phyloP scores from a whole-genome alignment of 1,284 basidiomycete genomes.

The Ganoderma sp. region DNA sequence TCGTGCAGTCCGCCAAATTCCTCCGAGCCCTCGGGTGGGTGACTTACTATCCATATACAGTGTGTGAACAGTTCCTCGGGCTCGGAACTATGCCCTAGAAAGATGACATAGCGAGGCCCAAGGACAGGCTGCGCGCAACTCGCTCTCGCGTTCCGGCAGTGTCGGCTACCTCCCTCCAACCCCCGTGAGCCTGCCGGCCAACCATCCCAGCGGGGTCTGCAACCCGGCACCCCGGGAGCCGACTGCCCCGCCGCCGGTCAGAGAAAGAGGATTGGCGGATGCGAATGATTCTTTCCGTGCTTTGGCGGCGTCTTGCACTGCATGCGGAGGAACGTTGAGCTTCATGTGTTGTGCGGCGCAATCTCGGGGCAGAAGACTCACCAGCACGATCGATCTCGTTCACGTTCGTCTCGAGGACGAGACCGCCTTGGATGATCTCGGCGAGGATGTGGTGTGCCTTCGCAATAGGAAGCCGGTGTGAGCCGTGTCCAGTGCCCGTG shows the following conservation, averaged over 20 bases:
- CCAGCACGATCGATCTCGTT: slow-evolving; percentile 85
- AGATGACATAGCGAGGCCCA: not conserved
- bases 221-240: slow-evolving; percentile 64
- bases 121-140: slow-evolving; percentile 9
- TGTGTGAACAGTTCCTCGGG: slow-evolving; percentile 22
- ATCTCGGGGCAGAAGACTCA: slow-evolving; percentile 45
- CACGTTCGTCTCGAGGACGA: slow-evolving; percentile 98
- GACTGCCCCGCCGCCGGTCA: slow-evolving; percentile 62
- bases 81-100: slow-evolving; percentile 18
- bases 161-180: slow-evolving; percentile 55
- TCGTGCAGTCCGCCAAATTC: not conserved
- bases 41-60: slow-evolving; percentile 18
- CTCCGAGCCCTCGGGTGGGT: slow-evolving; percentile 16
- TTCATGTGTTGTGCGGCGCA: not conserved
- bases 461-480: slow-evolving; percentile 17
- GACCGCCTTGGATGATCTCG: slow-evolving; percentile 95
- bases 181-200: slow-evolving; percentile 74
- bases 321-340: slow-evolving; percentile 6
- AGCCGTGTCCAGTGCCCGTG: slow-evolving; percentile 1
- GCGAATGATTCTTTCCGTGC: slow-evolving; percentile 76
- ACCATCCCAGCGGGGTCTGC: slow-evolving; percentile 79
- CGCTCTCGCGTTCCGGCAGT: slow-evolving; percentile 8
- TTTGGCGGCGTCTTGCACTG: slow-evolving; percentile 72
- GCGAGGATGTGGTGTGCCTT: slow-evolving; percentile 93
- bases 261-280: slow-evolving; percentile 77